phyloP scores from a whole-genome alignment of 495 filamentous ascomycete genomes.

The Opeltia flavorubescens region DNA sequence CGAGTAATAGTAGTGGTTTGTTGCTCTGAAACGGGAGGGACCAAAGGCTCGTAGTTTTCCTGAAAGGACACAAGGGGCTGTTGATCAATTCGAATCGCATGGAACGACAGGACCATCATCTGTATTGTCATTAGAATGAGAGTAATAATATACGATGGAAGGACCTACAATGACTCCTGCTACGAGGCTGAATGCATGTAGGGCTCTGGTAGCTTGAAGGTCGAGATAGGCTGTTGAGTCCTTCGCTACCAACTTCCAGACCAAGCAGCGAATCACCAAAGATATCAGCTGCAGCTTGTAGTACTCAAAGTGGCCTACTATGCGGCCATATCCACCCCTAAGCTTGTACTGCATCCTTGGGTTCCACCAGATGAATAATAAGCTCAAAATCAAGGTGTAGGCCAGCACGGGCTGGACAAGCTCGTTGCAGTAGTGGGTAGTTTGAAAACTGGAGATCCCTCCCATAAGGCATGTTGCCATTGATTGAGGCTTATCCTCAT shows the following conservation, averaged over 20 bases:
- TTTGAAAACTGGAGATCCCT: constrained; percentile 11
- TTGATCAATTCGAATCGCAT: constrained; percentile 38
- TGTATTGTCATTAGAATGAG: constrained; percentile 17
- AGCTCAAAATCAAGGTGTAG: constrained; percentile 33
- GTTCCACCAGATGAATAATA: constrained; percentile 63
- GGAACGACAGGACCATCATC: constrained; percentile 30
- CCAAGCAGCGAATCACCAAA: constrained; percentile 39
- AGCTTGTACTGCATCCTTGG: constrained; percentile 50
- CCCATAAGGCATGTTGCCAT: constrained; percentile 20
- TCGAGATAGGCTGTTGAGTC: constrained; percentile 32
- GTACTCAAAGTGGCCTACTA: constrained; percentile 51
- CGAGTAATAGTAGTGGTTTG: constrained; percentile 16
- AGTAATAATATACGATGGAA: neutral
- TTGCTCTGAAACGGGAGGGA: constrained; percentile 14
- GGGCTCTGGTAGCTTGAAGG: constrained; percentile 25
- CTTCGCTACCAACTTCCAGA: constrained; percentile 32
- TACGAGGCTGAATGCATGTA: constrained; percentile 42
- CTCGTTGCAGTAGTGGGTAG: constrained; percentile 21
- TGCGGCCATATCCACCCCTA: constrained; percentile 46
- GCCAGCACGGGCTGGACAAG: constrained; percentile 26
- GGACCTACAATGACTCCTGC: constrained; percentile 41
- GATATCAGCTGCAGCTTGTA: constrained; percentile 54
- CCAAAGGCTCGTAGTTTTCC: constrained; percentile 26
- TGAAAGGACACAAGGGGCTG: constrained; percentile 44
- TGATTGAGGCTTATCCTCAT: constrained; percentile 6